phyloP scores from a whole-genome alignment of 1,284 basidiomycete species.

The Fomitopsis schrenkii region DNA sequence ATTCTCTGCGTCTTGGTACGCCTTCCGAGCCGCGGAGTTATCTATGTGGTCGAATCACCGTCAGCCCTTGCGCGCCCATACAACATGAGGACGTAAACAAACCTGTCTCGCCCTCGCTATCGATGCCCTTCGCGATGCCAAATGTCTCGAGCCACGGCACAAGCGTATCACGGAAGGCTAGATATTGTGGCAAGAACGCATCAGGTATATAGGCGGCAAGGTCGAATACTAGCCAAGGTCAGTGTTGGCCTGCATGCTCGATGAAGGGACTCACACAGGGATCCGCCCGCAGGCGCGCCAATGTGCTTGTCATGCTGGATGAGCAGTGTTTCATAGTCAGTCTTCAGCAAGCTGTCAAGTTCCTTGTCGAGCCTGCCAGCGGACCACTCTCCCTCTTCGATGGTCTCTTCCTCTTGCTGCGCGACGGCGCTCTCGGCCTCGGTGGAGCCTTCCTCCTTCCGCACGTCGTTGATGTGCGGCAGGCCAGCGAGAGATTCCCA shows the following conservation, averaged over 20 bases:
- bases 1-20: constrained; percentile 57
- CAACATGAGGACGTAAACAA: not conserved
- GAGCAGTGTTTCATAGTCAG: constrained; percentile 72
- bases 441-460: constrained; percentile 33
- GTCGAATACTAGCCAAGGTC: constrained; percentile 63
- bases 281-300: constrained; percentile 35
- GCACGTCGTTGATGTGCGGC: constrained; percentile 63
- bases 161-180: constrained; percentile 62
- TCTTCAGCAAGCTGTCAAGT: constrained; percentile 62
- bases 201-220: constrained; percentile 88
- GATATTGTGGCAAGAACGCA: constrained; percentile 71
- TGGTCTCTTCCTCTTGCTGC: constrained; percentile 17
- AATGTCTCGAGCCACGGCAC: constrained; percentile 63
- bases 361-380: constrained; percentile 53
- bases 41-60: constrained; percentile 28
- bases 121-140: constrained; percentile 50
- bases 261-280: constrained; percentile 46
- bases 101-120: constrained; percentile 42
- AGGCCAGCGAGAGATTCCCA: constrained; percentile 82
- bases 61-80: not conserved
- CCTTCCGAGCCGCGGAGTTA: constrained; percentile 59
- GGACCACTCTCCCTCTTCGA: constrained; percentile 51
- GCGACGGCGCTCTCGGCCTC: constrained; percentile 17
- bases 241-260: not conserved
- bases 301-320: constrained; percentile 72